Conservation (phyloP, 1,284 basidiomycete genomes). For the Takashimella koratensis region DNA sequence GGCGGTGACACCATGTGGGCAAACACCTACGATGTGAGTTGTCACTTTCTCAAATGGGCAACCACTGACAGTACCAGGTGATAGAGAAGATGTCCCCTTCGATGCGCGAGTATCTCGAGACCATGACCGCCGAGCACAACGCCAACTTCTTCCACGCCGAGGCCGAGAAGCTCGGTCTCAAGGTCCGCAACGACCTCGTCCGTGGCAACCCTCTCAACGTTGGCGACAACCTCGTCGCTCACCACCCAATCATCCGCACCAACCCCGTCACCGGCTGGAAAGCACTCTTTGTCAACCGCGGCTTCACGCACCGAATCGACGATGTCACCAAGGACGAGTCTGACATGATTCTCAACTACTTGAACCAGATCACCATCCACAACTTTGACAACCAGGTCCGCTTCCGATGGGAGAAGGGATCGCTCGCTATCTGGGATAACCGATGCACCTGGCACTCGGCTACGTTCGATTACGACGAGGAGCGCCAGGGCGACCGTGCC, state of each 20-base stretch:
- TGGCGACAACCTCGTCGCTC: slow-evolving; percentile 56
- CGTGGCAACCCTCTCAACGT: slow-evolving; percentile 60
- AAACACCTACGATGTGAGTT: slow-evolving; percentile 59
- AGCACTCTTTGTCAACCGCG: slow-evolving; percentile 60
- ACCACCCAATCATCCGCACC: slow-evolving; percentile 54
- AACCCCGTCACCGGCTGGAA: slow-evolving; percentile 63
- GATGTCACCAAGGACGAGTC: slow-evolving; percentile 62
- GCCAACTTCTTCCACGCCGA: slow-evolving; percentile 57
- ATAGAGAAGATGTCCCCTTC: slow-evolving; percentile 58
- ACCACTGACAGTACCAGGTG: slow-evolving; percentile 2
- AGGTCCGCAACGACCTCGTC: slow-evolving; percentile 22
- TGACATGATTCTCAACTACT: slow-evolving; percentile 43
- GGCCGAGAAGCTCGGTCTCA: slow-evolving; percentile 30
- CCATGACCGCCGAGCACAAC: slow-evolving; percentile 59
- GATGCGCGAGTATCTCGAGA: slow-evolving; percentile 58
- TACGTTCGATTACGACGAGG: slow-evolving; percentile 54
- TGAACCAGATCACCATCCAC: slow-evolving; percentile 20
- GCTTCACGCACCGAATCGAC: slow-evolving; percentile 61
- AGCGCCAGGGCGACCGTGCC: slow-evolving; percentile 59
- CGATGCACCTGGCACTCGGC: slow-evolving; percentile 37
- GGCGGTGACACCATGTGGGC: slow-evolving; percentile 54
- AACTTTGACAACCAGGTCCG: slow-evolving; percentile 62
- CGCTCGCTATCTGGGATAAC: slow-evolving; percentile 54
- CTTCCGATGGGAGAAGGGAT: slow-evolving; percentile 47
- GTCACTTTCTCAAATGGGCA: neutral